These are phyloP conservation scores for Oryza meyeriana DNA, from an alignment of 176 grass and related monocot species.

Conservation along the genomic window DNA sequence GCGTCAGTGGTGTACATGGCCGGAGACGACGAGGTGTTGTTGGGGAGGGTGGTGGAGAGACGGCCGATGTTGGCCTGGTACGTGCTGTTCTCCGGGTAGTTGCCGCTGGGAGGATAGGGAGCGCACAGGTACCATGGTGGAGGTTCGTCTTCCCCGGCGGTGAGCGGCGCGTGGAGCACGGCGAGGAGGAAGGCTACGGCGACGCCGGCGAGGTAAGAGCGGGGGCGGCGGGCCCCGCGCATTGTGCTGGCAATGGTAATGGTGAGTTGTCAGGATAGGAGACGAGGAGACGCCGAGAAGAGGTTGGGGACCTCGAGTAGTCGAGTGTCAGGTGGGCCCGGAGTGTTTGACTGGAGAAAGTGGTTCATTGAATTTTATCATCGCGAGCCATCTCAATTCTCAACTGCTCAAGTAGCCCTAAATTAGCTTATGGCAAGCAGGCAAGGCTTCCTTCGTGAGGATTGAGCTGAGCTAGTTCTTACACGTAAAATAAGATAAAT, in stretches of 20 bases:
- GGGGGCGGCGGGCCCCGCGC: neutral
- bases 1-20: neutral
- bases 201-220: neutral
- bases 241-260: neutral
- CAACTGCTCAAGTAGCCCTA: too few species aligned
- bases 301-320: neutral
- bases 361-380: neutral
- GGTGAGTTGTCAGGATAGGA: neutral
- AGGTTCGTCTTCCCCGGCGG: neutral
- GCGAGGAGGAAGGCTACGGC: neutral
- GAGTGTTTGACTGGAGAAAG: neutral
- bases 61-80: conserved; percentile 37
- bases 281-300: too few species aligned
- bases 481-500: too few species aligned
- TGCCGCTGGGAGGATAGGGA: neutral
- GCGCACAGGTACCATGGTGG: neutral
- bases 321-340: neutral
- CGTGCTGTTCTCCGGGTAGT: conserved; percentile 20
- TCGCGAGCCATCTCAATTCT: too few species aligned
- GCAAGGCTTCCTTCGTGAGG: too few species aligned
- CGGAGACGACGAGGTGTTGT: neutral
- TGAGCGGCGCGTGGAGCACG: neutral
- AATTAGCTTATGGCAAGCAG: too few species aligned
- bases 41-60: conserved; percentile 24
- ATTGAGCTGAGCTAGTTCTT: too few species aligned